Conservation (phyloP, 371 early-diverging fungal species). For the Globomyces sp. region DNA sequence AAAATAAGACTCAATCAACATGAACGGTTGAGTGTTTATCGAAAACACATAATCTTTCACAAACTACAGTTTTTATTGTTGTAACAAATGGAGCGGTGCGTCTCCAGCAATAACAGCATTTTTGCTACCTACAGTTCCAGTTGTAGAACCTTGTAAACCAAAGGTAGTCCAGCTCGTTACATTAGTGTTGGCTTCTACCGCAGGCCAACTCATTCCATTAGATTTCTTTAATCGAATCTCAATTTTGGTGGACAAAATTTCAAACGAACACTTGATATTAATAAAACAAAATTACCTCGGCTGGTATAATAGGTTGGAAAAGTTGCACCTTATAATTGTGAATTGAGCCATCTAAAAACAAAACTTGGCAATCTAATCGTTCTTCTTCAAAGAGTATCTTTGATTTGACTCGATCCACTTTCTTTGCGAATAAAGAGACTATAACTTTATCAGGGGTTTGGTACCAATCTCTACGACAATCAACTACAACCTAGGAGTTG, state of each 20-base stretch:
- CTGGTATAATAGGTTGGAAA: conserved; percentile 69
- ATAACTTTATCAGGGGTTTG: conserved; percentile 83
- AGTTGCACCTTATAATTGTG: conserved; percentile 60
- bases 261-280: conserved; percentile 54
- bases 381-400: conserved; percentile 58
- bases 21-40: too few species aligned
- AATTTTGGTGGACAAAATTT: conserved; percentile 79
- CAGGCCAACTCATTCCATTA: conserved; percentile 84
- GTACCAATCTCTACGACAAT: conserved; percentile 92
- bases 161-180: conserved; percentile 81
- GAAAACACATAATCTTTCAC: too few species aligned
- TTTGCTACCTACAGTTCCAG: conserved; percentile 42
- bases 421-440: conserved; percentile 90
- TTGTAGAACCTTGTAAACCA: conserved; percentile 51
- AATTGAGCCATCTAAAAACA: conserved; percentile 61
- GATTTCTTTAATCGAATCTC: conserved; percentile 83
- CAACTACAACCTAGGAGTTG: conserved; percentile 57
- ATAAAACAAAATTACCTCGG: background rate
- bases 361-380: conserved; percentile 51
- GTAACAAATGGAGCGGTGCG: conserved; percentile 37
- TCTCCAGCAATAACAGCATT: conserved; percentile 33
- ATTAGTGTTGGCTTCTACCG: conserved; percentile 62
- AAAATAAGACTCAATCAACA: background rate
- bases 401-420: conserved; percentile 68
- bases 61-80: conserved; percentile 19